Evolutionary conservation across 768 basidiomycete genomes (phyloP).

Genomic region (Sistotremastrum suecicum): DNA sequence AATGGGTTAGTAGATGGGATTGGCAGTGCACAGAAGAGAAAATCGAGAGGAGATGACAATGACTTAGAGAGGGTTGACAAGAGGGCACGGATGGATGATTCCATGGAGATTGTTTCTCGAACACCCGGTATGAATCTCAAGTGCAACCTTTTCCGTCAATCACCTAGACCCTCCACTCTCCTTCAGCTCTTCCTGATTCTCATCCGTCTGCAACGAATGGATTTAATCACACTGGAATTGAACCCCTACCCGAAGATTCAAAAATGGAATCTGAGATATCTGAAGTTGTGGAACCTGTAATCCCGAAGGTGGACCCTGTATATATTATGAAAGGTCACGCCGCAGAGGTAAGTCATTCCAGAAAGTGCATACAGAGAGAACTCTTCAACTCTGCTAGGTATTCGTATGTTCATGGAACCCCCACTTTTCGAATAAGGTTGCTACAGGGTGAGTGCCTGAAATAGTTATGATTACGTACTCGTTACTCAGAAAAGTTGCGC

Average conservation of each 20-base stretch:
- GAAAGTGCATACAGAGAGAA: neutral
- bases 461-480: neutral
- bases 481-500: conserved; percentile 2
- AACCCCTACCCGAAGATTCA: neutral
- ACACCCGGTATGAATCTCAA: too few species aligned
- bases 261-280: neutral
- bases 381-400: conserved; percentile 30
- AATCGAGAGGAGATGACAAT: too few species aligned
- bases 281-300: neutral
- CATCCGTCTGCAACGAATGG: neutral
- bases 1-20: too few species aligned
- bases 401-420: conserved; percentile 78
- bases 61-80: conserved; percentile 16
- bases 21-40: too few species aligned
- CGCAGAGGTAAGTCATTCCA: conserved; percentile 32
- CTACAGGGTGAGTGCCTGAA: conserved; percentile 46
- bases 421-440: conserved; percentile 37
- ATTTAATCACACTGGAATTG: neutral
- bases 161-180: conserved; percentile 14
- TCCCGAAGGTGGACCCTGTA: neutral
- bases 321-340: conserved; percentile 31
- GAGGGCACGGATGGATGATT: neutral
- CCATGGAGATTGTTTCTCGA: neutral
- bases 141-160: too few species aligned
- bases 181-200: conserved; percentile 8